Evolutionary conservation across 2,329 filamentous ascomycete genomes (phyloP), one percentile per base, ranked within the genome.

Genomic region (Fusarium heterosporum): DNA sequence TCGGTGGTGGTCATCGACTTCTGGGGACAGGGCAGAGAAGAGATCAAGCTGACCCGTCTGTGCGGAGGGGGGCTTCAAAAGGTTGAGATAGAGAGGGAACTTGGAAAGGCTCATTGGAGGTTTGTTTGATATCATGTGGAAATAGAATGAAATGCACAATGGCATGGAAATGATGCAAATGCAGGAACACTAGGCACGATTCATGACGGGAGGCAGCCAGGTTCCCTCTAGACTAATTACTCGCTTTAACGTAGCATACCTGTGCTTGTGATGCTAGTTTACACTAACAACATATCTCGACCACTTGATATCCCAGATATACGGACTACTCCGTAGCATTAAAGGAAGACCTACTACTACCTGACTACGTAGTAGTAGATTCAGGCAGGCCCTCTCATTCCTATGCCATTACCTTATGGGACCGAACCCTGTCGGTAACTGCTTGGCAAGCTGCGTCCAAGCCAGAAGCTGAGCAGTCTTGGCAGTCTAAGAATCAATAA

Each of bases 131-230:
- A 52, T 61, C 40, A 47, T 64, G 45, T 38, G 32, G 29, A 40
- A 29, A 38, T 30, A 28, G 55, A 65, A 46, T 40, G 42, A 67
- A 50, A 39, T 65, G 32, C 47, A 16, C 46, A 65, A 66, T 68
- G 65, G 64, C 40, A 68, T 68, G 60, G 34, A 68, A 41, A 62
- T 68, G 60, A 68, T 61, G 61, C 48, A 62, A 65, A 57, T 55
- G 55, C 60, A 51, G 64, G 65, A 45, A 29, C 34, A 14, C 19
- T 29, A 49, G 43, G 19, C 40, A 56, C 62, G 64, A 66, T 54
- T 66, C 64, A 61, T 60, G 63, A 30, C 30, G 32, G 26, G 59
- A 65, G 55, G 50, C 30, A 65, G 45, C 59, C 60, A 51, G 25
- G 16, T 36, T 16, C 9, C 34, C 16, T 36, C 16, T 4, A 36